phyloP scores from a whole-genome alignment of 2,329 filamentous ascomycete genomes.

The Chaetomiaceae sp. region DNA sequence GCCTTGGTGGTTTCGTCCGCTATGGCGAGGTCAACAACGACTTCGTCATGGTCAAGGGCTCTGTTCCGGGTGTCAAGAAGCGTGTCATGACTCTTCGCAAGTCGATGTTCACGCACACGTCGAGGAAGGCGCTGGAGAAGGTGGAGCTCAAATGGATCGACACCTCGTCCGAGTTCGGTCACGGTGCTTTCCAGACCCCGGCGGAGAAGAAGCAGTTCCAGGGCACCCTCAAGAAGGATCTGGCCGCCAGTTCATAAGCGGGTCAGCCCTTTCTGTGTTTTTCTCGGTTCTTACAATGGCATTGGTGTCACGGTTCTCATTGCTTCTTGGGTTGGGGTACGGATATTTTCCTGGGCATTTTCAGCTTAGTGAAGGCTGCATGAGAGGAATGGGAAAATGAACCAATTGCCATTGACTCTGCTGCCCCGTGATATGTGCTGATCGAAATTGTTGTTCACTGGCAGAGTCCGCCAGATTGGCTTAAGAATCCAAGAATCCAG shows the following conservation, averaged over 20 bases:
- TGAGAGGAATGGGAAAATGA: slow-evolving; percentile 28
- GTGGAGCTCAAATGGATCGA: slow-evolving; percentile 99
- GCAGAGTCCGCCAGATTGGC: neutral
- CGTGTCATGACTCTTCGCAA: slow-evolving; percentile 97
- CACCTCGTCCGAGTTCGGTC: slow-evolving; percentile 98
- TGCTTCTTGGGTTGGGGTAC: slow-evolving; percentile 24
- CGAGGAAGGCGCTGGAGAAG: slow-evolving; percentile 94
- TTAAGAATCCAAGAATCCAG: no score
- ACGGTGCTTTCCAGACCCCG: slow-evolving; percentile 98
- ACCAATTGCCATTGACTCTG: slow-evolving; percentile 23
- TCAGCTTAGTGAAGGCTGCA: slow-evolving; percentile 25
- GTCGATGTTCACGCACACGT: slow-evolving; percentile 97
- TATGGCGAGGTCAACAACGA: slow-evolving; percentile 99
- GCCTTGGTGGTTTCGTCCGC: slow-evolving; percentile 97
- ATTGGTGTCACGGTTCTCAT: slow-evolving; percentile 46
- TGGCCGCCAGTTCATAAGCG: slow-evolving; percentile 42
- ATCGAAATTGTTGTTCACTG: neutral
- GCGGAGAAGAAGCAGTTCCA: slow-evolving; percentile 97
- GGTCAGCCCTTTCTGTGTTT: slow-evolving; percentile 18
- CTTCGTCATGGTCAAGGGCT: slow-evolving; percentile 95
- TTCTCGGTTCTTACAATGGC: slow-evolving; percentile 42
- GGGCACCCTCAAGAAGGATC: slow-evolving; percentile 99
- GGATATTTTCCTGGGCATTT: slow-evolving; percentile 25
- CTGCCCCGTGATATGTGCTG: slow-evolving; percentile 1
- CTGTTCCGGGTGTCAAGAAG: slow-evolving; percentile 98